Percentiles rank a stretch among this genome's conserved stretches.
These are phyloP conservation scores for Phytophthora meadii DNA, from an alignment of 352 stramenopile species.

Conservation along the genomic window DNA sequence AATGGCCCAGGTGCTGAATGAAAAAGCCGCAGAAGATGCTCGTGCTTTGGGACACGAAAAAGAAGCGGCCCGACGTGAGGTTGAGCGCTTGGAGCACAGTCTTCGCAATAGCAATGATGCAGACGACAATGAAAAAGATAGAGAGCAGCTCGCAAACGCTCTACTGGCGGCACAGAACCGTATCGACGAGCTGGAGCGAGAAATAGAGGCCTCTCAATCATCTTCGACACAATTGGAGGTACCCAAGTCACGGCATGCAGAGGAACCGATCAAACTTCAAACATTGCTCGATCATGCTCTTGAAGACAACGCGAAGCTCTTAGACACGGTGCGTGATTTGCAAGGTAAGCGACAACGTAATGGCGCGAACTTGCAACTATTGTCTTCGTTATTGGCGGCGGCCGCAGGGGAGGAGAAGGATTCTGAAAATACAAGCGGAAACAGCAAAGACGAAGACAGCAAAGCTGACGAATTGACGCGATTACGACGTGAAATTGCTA, in stretches of 20 bases:
- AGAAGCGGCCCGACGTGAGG: slow-evolving; percentile 26
- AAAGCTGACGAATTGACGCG: slow-evolving; percentile 51
- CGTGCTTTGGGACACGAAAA: slow-evolving; percentile 35
- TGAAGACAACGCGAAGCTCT: slow-evolving; percentile 65
- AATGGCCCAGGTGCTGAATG: slow-evolving; percentile 34
- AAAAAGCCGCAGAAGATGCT: slow-evolving; percentile 38
- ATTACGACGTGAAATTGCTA: slow-evolving; percentile 50
- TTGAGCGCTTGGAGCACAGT: slow-evolving; percentile 35
- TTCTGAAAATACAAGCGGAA: slow-evolving; percentile 17
- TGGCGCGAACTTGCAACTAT: slow-evolving; percentile 43
- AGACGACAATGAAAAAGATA: slow-evolving; percentile 35
- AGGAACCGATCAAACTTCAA: slow-evolving; percentile 43
- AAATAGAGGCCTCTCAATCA: slow-evolving; percentile 27
- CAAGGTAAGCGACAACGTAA: slow-evolving; percentile 61
- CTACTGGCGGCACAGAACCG: slow-evolving; percentile 40
- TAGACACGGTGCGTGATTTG: slow-evolving; percentile 67
- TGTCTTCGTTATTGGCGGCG: slow-evolving; percentile 35
- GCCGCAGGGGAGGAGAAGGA: slow-evolving; percentile 19
- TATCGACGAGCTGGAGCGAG: slow-evolving; percentile 54
- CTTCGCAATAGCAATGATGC: slow-evolving; percentile 29
- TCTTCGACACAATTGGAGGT: neutral
- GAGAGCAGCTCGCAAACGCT: slow-evolving; percentile 34
- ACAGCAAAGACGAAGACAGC: slow-evolving; percentile 33
- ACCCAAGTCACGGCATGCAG: slow-evolving; percentile 1
- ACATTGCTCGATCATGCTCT: slow-evolving; percentile 59